Evolutionary conservation across 2,329 filamentous ascomycete species (phyloP).

Genomic region (Westerdykella aurantiaca): DNA sequence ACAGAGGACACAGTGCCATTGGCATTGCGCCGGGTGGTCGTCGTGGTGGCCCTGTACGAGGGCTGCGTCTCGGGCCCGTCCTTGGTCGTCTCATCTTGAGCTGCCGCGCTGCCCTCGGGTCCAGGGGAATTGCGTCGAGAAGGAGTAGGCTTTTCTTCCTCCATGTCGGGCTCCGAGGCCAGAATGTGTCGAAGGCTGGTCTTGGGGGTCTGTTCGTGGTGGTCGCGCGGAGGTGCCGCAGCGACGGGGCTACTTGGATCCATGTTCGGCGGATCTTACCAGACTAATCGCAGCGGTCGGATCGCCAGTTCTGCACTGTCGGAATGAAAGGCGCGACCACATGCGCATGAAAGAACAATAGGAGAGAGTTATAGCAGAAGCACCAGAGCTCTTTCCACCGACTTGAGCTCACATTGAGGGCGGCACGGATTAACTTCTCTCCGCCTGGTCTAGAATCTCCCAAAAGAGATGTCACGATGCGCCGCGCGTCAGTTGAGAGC

Average conservation of each 20-base stretch:
- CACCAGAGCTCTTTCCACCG: too few relatives aligned
- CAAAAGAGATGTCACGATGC: too few relatives aligned
- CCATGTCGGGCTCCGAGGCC: slow-evolving; percentile 26
- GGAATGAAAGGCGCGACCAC: too few relatives aligned
- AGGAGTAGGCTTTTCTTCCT: slow-evolving; percentile 26
- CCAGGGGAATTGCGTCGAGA: slow-evolving; percentile 26
- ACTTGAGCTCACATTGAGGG: too few relatives aligned
- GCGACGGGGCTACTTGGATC: slow-evolving; percentile 13
- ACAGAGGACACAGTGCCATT: slow-evolving; percentile 62
- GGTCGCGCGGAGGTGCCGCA: slow-evolving; percentile 16
- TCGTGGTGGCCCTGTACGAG: slow-evolving; percentile 45
- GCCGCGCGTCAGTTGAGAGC: too few relatives aligned
- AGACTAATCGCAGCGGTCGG: too few relatives aligned
- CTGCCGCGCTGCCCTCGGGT: slow-evolving; percentile 29
- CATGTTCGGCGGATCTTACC: slow-evolving; percentile 5
- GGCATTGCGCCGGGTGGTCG: slow-evolving; percentile 54
- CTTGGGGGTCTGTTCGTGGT: slow-evolving; percentile 27
- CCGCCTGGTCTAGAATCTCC: too few relatives aligned
- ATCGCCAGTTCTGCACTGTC: too few relatives aligned
- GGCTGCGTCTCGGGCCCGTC: slow-evolving; percentile 22
- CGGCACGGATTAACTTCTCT: too few relatives aligned
- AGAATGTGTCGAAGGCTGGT: slow-evolving; percentile 38
- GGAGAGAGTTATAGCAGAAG: too few relatives aligned
- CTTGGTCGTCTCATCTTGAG: slow-evolving; percentile 22
- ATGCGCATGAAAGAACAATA: too few relatives aligned